Conservation (phyloP, 306 rosid species). For the Betula pendula region DNA sequence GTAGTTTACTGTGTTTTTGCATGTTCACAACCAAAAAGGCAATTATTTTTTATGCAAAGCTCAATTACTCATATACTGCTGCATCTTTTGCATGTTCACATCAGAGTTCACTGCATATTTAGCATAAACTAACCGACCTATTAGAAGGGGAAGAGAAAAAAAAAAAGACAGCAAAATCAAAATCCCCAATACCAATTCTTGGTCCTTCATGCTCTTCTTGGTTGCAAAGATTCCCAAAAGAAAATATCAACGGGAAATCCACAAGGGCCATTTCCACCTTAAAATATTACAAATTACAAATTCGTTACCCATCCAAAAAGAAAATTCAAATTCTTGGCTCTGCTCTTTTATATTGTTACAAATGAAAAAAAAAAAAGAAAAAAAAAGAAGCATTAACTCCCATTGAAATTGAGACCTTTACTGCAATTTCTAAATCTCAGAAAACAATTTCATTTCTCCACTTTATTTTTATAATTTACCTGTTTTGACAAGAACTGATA, state of each 20-base stretch:
- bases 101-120: no score
- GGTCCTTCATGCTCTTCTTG: no score
- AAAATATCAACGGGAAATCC: neutral
- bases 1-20: neutral
- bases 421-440: neutral
- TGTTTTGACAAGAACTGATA: conserved; percentile 7
- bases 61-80: no score
- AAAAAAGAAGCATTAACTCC: neutral
- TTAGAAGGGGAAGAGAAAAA: no score
- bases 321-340: neutral
- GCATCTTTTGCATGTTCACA: no score
- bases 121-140: no score
- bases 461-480: conserved; percentile 14
- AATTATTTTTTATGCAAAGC: neutral
- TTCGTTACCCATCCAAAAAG: neutral
- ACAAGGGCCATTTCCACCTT: neutral
- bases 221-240: no score
- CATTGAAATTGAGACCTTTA: neutral
- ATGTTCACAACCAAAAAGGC: neutral
- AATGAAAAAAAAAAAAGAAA: neutral
- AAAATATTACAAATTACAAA: neutral
- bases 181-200: no score
- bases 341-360: neutral
- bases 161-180: no score
- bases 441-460: neutral